These are phyloP conservation scores for Artomyces pyxidatus DNA, from an alignment of 768 basidiomycete genomes.

Conservation along the genomic window DNA sequence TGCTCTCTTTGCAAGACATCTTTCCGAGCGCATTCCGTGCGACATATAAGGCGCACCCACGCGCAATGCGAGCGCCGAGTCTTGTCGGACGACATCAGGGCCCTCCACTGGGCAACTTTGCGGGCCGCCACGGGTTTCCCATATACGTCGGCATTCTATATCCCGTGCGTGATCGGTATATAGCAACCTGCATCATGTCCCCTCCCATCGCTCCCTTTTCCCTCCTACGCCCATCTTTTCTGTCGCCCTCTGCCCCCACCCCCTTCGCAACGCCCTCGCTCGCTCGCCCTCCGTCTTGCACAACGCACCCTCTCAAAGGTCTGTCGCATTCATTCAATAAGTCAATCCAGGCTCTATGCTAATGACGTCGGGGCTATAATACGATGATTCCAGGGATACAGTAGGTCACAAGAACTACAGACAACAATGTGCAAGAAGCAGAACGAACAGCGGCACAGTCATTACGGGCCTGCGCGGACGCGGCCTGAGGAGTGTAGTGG, in stretches of 20 bases:
- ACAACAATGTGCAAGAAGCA: not conserved
- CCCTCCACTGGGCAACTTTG: no score
- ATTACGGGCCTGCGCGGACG: not conserved
- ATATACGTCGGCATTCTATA: no score
- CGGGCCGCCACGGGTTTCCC: no score
- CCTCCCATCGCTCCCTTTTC: not conserved
- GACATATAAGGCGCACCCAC: no score
- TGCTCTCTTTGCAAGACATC: not conserved
- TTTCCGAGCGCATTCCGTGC: no score
- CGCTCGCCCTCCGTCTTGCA: no score
- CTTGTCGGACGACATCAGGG: no score
- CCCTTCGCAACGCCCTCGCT: not conserved
- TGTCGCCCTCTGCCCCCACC: not conserved
- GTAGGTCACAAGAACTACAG: not conserved
- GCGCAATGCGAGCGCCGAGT: no score
- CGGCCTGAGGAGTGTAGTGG: no score
- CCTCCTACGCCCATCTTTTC: slow-evolving; percentile 2
- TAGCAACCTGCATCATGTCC: slow-evolving; percentile 15
- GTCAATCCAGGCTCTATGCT: not conserved
- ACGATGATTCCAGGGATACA: not conserved
- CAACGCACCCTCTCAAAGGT: no score
- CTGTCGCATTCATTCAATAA: not conserved
- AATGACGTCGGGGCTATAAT: no score
- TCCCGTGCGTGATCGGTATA: slow-evolving; percentile 17
- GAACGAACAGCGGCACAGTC: not conserved